Evolutionary conservation across 495 filamentous ascomycete genomes (phyloP).

Genomic region (Podospora sp.): DNA sequence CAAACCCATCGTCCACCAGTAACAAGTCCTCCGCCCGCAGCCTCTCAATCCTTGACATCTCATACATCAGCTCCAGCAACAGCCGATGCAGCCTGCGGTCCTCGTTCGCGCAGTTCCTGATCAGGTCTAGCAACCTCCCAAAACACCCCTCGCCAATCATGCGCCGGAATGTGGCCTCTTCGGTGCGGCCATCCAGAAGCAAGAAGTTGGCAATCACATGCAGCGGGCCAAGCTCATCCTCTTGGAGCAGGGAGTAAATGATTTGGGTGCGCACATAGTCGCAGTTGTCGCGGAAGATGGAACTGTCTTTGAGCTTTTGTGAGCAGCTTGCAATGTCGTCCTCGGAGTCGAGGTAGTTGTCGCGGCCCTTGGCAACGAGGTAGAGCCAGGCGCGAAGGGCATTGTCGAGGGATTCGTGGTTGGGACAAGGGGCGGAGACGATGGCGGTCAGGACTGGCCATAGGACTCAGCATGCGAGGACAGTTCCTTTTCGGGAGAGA

Average conservation of each 20-base stretch:
- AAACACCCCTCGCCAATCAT: conserved; percentile 89
- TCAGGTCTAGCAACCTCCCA: conserved; percentile 77
- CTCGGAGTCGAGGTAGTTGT: conserved; percentile 79
- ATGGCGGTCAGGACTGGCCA: conserved; percentile 77
- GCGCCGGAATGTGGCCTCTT: conserved; percentile 77
- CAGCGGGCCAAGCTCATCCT: conserved; percentile 77
- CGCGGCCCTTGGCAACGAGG: conserved; percentile 77
- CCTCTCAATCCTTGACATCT: conserved; percentile 93
- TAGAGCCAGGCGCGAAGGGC: conserved; percentile 80
- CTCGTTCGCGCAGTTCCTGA: conserved; percentile 62
- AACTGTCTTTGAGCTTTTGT: conserved; percentile 75
- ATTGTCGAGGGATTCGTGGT: conserved; percentile 81
- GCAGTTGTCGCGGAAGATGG: conserved; percentile 69
- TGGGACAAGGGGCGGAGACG: conserved; percentile 69
- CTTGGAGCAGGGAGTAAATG: conserved; percentile 87
- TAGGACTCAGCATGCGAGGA: conserved; percentile 13
- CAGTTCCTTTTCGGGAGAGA: background rate
- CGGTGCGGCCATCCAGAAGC: conserved; percentile 82
- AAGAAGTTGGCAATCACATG: conserved; percentile 84
- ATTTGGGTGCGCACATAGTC: conserved; percentile 94
- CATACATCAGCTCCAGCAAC: conserved; percentile 87
- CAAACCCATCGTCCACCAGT: conserved; percentile 81
- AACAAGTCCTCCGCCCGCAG: conserved; percentile 76
- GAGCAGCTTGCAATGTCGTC: conserved; percentile 84
- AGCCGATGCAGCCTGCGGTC: conserved; percentile 76